These are phyloP conservation scores for Cyberlindnera saturnus DNA, from an alignment of 805 yeast genomes.

Conservation along the genomic window DNA sequence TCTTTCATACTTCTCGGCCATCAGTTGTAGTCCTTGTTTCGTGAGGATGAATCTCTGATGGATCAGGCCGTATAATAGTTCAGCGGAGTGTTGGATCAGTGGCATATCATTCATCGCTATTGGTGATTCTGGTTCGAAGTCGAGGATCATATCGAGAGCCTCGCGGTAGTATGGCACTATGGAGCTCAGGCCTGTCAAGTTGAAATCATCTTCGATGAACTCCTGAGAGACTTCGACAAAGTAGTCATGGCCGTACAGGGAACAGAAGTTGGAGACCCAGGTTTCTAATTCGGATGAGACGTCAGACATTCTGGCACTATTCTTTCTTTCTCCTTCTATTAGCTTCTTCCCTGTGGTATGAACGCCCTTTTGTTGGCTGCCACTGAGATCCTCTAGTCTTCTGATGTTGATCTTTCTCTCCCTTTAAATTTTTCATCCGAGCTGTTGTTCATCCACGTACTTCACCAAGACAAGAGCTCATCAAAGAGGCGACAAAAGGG, in stretches of 20 bases:
- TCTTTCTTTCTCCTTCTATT: background rate
- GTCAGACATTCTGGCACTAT: constrained; percentile 11
- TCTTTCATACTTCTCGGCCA: constrained; percentile 91
- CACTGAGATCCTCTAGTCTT: background rate
- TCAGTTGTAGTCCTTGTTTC: constrained; percentile 80
- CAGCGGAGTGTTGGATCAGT: constrained; percentile 83
- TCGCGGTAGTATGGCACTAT: constrained; percentile 89
- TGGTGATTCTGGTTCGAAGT: constrained; percentile 54
- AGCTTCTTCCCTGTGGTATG: too few relatives aligned
- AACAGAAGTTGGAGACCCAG: constrained; percentile 51
- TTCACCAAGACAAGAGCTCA: too few relatives aligned
- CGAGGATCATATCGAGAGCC: constrained; percentile 86
- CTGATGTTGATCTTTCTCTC: background rate
- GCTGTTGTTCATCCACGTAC: background rate
- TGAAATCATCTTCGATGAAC: constrained; percentile 94
- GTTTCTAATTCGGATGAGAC: constrained; percentile 38
- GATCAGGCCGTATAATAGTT: constrained; percentile 84
- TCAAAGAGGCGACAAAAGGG: too few relatives aligned
- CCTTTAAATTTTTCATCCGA: background rate
- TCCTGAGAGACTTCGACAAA: constrained; percentile 90
- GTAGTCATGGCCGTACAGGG: constrained; percentile 64
- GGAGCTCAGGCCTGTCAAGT: constrained; percentile 79
- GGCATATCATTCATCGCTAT: constrained; percentile 64
- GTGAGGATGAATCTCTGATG: constrained; percentile 90
- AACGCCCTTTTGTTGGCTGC: too few relatives aligned